Percentiles rank a stretch among this genome's conserved stretches.
phyloP scores from a whole-genome alignment of 805 yeast species.

The Kuraishia borneana region DNA sequence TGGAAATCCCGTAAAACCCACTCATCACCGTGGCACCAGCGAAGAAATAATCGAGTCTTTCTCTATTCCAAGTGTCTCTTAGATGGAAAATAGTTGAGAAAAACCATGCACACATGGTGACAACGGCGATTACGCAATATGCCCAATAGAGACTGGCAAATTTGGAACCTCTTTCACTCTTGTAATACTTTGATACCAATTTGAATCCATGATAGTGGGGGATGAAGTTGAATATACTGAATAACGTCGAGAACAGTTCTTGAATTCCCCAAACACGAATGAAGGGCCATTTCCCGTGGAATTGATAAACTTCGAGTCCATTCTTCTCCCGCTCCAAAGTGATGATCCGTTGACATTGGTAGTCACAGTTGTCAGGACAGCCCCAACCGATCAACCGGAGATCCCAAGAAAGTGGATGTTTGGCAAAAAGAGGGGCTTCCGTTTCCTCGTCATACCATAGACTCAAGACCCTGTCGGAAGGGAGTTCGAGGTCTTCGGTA shows the following conservation, averaged over 20 bases:
- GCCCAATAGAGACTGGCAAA: constrained; percentile 19
- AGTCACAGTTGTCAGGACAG: constrained; percentile 78
- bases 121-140: constrained; percentile 38
- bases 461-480: constrained; percentile 7
- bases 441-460: constrained; percentile 17
- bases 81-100: constrained; percentile 80
- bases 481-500: constrained; percentile 15
- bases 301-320: constrained; percentile 59
- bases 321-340: constrained; percentile 39
- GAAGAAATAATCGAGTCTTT: constrained; percentile 79
- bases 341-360: constrained; percentile 76
- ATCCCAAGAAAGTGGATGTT: constrained; percentile 27
- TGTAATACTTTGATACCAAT: constrained; percentile 16
- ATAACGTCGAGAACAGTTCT: constrained; percentile 70
- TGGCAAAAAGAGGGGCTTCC: constrained; percentile 23
- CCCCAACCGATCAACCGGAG: constrained; percentile 54
- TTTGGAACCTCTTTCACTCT: constrained; percentile 10
- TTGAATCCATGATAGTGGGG: constrained; percentile 47
- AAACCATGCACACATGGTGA: constrained; percentile 81
- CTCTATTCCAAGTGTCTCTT: constrained; percentile 75
- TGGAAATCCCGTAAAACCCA: constrained; percentile 62
- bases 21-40: constrained; percentile 83
- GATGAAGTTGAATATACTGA: constrained; percentile 59
- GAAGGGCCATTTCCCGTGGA: constrained; percentile 98
- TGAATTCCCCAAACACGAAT: constrained; percentile 67